phyloP scores from a whole-genome alignment of 139 green algal genomes.

The Eudorina sp. region DNA sequence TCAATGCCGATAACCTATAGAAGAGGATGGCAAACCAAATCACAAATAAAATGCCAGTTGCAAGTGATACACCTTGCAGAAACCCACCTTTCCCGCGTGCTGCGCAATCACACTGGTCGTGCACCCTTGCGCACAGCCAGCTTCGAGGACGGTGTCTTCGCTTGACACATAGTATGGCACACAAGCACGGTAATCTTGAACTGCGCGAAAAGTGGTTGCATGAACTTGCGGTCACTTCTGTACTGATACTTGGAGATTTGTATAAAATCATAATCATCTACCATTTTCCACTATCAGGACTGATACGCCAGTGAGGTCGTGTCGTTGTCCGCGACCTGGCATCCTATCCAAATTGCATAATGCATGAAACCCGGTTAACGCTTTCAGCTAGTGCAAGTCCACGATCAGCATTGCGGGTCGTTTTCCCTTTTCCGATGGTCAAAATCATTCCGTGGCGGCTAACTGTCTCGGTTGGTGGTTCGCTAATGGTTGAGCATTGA shows the following conservation, averaged over 20 bases:
- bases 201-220: neutral
- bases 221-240: too few species aligned
- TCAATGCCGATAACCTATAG: conserved; percentile 28
- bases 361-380: too few species aligned
- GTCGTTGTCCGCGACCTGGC: conserved; percentile 19
- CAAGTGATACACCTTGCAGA: neutral
- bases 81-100: conserved; percentile 6
- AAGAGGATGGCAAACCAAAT: neutral
- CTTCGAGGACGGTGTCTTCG: conserved; percentile 7
- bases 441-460: too few species aligned
- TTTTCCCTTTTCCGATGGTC: too few species aligned
- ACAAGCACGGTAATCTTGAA: conserved; percentile 31
- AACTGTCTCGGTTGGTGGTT: too few species aligned
- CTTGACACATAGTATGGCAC: neutral
- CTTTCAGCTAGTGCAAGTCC: too few species aligned
- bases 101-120: neutral
- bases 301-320: neutral
- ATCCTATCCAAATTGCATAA: conserved; percentile 10
- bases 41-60: neutral
- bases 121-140: conserved; percentile 30
- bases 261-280: neutral
- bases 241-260: neutral
- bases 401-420: too few species aligned
- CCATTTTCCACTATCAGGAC: conserved; percentile 27
- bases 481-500: too few species aligned